Evolutionary conservation across 1,284 basidiomycete genomes (phyloP), one percentile per base, ranked within the genome.

Genomic region (Rhodofomes roseus): DNA sequence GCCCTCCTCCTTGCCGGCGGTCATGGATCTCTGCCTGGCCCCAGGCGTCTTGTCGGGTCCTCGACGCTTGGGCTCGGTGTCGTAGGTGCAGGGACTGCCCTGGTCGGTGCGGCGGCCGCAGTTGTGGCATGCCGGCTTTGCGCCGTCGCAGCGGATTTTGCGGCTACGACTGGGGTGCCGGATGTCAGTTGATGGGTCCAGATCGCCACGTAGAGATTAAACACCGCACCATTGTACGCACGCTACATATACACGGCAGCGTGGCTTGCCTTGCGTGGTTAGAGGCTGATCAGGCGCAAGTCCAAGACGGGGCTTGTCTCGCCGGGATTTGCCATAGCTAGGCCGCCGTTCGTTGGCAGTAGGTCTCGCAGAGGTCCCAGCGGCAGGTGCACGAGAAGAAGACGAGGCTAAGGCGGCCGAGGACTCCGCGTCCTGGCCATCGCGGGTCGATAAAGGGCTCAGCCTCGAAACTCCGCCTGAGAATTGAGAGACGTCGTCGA

Each of bases 141-240:
- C 84, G 55, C 90, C 90, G 70, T 92, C 90, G 69, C 90, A 92
- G 14, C 89, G 85, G 64, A 89, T 90, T 71, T 92, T 92, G 34
- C 89, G 82, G 29, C 78, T 81, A 36, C 90, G 89, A 68, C 89
- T 92, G 63, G 39, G 27, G 57, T 14, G 31, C 23, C 25, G 48
- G 56, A 46, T 48, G 43, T 43, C 23, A 54, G 46, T 34, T 25
- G 46, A 48, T 48, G 46, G 1, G 46, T 25, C 25, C 22, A 48
- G 46, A 39, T 34, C 27, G 16, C 3, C 41, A 56, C 12, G 18
- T 34, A 39, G 29, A 54, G 31, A 56, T 54, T 34, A 62, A 51
- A 62, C 39, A 46, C 57, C 80, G 53, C 60, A 88, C 89, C 89
- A 91, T 73, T 90, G 89, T 16, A 85, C 50, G 70, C 89, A 91